Percentiles rank a stretch among this genome's conserved stretches.
Evolutionary conservation across 2,329 filamentous ascomycete genomes (phyloP).

Genomic region (Penicillium hesseltinei): DNA sequence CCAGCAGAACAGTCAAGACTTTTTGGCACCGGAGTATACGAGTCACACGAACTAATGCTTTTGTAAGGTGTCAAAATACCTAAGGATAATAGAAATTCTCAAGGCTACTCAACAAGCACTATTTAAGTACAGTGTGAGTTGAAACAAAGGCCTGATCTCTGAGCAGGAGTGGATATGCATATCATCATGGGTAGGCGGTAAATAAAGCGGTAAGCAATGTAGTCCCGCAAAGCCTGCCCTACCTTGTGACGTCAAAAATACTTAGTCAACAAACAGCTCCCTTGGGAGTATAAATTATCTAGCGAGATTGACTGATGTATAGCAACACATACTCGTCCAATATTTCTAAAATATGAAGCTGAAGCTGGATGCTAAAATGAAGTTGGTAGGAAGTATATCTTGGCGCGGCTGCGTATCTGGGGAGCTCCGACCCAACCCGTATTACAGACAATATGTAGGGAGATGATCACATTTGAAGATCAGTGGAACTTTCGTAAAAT

Average conservation of each 20-base stretch:
- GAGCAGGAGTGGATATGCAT: neutral
- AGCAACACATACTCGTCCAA: neutral
- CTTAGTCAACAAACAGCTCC: slow-evolving; percentile 9
- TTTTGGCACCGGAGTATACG: neutral
- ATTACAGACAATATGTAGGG: neutral
- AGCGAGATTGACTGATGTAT: neutral
- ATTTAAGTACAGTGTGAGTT: neutral
- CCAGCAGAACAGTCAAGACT: neutral
- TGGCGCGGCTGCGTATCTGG: neutral
- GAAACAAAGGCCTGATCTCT: neutral
- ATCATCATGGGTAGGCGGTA: neutral
- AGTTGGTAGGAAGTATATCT: too few species aligned
- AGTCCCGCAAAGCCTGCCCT: neutral
- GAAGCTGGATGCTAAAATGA: neutral
- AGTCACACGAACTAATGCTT: neutral
- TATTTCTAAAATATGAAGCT: too few species aligned
- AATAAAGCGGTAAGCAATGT: neutral
- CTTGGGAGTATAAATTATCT: neutral
- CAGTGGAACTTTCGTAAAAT: neutral
- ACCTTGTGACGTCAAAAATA: slow-evolving; percentile 26
- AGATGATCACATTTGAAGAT: neutral
- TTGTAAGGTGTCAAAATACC: neutral
- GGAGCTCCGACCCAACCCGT: neutral
- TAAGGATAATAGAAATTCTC: neutral
- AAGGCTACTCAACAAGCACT: neutral